Base-by-base conservation (phyloP, 345 rosid genomes). In the Eucalyptus tenuipes region DNA sequence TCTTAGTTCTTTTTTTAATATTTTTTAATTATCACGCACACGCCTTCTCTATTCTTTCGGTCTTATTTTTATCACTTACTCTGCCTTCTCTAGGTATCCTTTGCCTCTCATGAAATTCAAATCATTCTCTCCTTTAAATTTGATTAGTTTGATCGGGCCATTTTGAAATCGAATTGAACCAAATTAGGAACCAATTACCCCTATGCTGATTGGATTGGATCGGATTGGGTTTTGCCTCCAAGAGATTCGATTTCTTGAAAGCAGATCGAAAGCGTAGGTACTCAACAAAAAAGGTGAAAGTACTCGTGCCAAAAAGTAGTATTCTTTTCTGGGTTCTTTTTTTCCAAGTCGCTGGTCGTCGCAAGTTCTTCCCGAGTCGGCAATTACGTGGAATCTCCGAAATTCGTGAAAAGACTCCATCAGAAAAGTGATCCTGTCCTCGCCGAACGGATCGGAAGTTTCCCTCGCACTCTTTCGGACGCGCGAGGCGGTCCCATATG, bases 11-110 rank as follows among this genome's bases (percentile, higher is more conserved):
- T 18, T 52, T 52, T 20, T 16, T 1, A 50, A 50, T 6, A 50
- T 16, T 50, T 49, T 52, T 18, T 0, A 52, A 52, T 20, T 52
- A 52, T 52, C 57, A 52, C 0, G 10, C 57, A 3, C 57, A 20
- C 25, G 4, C 57, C 10, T 20, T 52, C 5, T 18, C 2, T 52
- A 52, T 52, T 52, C 0, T 18, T 52, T 52, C 5, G 10, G 0
- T 52, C 57, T 20, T 20, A 20, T 52, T 52, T 0, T 52, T 20
- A 20, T 2, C 57, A 8, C 25, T 52, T 20, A 18, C 10, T 52
- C 10, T 52, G 10, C 25, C 25, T 8, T 52, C 57, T 20, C 10
- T 20, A 8, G 25, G 10, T 52, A 20, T 52, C 25, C 4, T 52
- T 24, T 20, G 57, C 57, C 57, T 20, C 57, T 20, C 57, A 52